Base-by-base conservation (phyloP, 495 filamentous ascomycete genomes). In the Penicillium lagena region DNA sequence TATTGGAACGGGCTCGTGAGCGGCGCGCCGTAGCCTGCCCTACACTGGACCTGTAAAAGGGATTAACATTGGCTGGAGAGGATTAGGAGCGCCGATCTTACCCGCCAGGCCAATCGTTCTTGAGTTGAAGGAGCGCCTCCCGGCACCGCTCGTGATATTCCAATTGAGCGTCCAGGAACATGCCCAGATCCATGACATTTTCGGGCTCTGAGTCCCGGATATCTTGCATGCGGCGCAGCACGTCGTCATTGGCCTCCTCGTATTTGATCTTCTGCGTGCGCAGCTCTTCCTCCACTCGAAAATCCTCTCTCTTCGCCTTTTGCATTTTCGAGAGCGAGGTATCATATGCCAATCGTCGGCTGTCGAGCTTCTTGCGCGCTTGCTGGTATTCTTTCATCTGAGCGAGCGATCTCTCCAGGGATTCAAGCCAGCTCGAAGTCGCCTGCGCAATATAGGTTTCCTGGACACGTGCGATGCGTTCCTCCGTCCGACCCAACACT, bases 311-410 rank as follows among this genome's bases (percentile, higher is more conserved):
- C 72, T 96, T 96, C 9, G 81, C 81, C 57, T 96, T 97, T 55
- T 95, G 86, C 78, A 94, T 86, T 72, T 97, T 98, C 27, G 81
- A 78, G 11, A 89, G 78, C 41, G 87, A 90, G 11, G 93, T 82
- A 63, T 98, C 93, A 57, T 95, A 97, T 32, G 89, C 89, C 48
- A 97, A 71, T 45, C 93, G 82, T 28, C 93, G 85, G 49, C 71
- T 85, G 59, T 98, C 93, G 35, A 98, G 83, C 80, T 96, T 98
- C 78, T 91, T 96, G 50, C 90, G 84, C 38, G 93, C 81, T 7
- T 50, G 43, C 35, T 44, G 90, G 49, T 96, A 96, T 56, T 98
- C 94, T 61, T 95, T 97, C 88, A 97, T 89, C 76, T 95, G 90
- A 28, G 87, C 85, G 45, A 96, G 65, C 9, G 87, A 93, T 49